Percentiles rank a stretch among this genome's conserved stretches.
Conservation (phyloP, 257 asterid genomes). For the Solanum clarkiae region DNA sequence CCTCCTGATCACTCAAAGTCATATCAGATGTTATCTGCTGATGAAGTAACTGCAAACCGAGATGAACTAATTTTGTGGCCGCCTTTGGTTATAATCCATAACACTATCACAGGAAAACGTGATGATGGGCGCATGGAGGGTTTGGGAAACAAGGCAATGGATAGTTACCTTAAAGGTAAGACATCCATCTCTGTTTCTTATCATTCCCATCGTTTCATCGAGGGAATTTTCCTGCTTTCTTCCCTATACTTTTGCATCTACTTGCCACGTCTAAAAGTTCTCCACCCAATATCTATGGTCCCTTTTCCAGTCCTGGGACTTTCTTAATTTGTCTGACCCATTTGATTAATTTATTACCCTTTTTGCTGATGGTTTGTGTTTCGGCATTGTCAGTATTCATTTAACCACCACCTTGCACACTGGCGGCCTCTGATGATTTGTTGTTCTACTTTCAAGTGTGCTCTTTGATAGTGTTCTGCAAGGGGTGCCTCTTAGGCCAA, state of each 20-base stretch:
- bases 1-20: conserved; percentile 78
- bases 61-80: conserved; percentile 95
- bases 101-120: conserved; percentile 76
- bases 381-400: not conserved
- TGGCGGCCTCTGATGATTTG: not conserved
- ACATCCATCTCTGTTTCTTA: conserved; percentile 14
- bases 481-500: not conserved
- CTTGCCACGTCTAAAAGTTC: not conserved
- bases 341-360: not conserved
- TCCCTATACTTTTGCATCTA: not conserved
- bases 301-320: not conserved
- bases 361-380: not conserved
- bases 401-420: not conserved
- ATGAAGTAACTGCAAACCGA: conserved; percentile 59
- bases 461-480: not conserved
- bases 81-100: conserved; percentile 80
- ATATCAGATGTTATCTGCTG: conserved; percentile 69
- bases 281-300: not conserved
- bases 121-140: conserved; percentile 93
- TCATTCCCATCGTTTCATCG: conserved; percentile 13
- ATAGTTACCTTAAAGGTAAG: conserved; percentile 88
- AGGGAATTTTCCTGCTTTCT: conserved; percentile 5
- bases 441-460: not conserved
- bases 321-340: not conserved
- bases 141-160: conserved; percentile 94